Percentiles rank a stretch among this genome's conserved stretches.
These are phyloP conservation scores for Acanthamoeba royreba DNA, from an alignment of 208 protist genomes.

Conservation along the genomic window DNA sequence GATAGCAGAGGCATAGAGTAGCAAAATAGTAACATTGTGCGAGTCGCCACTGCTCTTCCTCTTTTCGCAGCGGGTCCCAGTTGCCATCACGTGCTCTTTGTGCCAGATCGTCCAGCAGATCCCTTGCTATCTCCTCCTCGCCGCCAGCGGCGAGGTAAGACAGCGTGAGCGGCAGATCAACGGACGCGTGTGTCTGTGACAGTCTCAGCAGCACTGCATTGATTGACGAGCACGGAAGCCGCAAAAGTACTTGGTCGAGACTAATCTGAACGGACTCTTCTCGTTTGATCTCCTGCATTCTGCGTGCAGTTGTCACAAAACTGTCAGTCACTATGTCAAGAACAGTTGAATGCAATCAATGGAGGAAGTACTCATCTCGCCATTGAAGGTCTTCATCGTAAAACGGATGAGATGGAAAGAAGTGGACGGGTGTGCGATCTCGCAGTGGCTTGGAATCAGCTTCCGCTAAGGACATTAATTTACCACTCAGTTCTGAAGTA, in stretches of 20 bases:
- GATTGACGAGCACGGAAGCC: background rate
- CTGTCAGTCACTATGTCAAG: background rate
- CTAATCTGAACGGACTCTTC: background rate
- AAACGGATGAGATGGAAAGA: background rate
- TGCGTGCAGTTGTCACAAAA: background rate
- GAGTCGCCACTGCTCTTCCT: background rate
- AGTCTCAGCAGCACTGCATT: no score
- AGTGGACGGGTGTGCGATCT: background rate
- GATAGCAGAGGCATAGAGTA: background rate
- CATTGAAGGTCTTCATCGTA: background rate
- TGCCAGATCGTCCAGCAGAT: background rate
- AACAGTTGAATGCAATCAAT: background rate
- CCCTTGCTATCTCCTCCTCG: background rate
- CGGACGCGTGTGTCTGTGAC: background rate
- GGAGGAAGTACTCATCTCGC: background rate
- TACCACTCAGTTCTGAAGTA: background rate
- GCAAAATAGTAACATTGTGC: background rate
- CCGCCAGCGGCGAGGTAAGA: background rate
- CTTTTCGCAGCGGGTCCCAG: background rate
- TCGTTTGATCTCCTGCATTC: background rate
- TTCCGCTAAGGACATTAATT: background rate
- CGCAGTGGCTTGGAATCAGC: background rate
- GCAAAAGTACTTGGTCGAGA: background rate
- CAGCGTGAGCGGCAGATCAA: background rate
- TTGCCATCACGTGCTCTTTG: background rate